Evolutionary conservation across 2,329 filamentous ascomycete species (phyloP).

Genomic region (Diplodia intermedia): DNA sequence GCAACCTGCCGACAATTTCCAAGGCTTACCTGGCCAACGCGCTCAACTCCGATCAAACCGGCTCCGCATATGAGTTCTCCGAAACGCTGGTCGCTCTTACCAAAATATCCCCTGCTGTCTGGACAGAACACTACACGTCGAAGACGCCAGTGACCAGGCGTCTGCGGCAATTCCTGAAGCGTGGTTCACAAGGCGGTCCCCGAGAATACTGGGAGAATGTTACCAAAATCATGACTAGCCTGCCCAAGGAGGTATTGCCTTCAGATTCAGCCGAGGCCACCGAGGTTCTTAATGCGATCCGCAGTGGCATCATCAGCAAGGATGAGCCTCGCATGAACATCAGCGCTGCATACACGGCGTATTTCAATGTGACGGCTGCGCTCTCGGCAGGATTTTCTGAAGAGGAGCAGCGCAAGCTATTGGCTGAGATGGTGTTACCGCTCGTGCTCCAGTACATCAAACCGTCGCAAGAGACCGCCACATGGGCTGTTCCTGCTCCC

Average conservation of each 20-base stretch:
- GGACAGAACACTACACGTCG: conserved; percentile 70
- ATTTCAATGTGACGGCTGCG: conserved; percentile 67
- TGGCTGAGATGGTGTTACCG: conserved; percentile 58
- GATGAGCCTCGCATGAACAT: conserved; percentile 77
- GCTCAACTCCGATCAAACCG: conserved; percentile 73
- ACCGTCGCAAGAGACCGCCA: conserved; percentile 52
- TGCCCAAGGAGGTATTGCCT: conserved; percentile 66
- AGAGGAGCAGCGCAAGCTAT: conserved; percentile 56
- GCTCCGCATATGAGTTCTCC: conserved; percentile 76
- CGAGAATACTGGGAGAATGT: conserved; percentile 76
- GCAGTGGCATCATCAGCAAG: conserved; percentile 72
- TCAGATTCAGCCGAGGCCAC: conserved; percentile 60
- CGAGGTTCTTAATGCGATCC: conserved; percentile 70
- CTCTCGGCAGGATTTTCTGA: conserved; percentile 51
- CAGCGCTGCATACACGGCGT: conserved; percentile 74
- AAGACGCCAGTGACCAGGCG: conserved; percentile 64
- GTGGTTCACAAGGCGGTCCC: conserved; percentile 81
- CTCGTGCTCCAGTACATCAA: conserved; percentile 62
- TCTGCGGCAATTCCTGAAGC: conserved; percentile 76
- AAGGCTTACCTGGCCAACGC: conserved; percentile 76
- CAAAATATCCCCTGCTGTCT: conserved; percentile 68
- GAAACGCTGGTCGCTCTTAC: conserved; percentile 73
- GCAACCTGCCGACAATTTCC: conserved; percentile 63
- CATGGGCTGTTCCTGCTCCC: conserved; percentile 59
- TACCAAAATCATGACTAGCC: conserved; percentile 62